Evolutionary conservation across 306 rosid genomes (phyloP), one percentile per base, ranked within the genome.

Genomic region (Cicer bijugum): DNA sequence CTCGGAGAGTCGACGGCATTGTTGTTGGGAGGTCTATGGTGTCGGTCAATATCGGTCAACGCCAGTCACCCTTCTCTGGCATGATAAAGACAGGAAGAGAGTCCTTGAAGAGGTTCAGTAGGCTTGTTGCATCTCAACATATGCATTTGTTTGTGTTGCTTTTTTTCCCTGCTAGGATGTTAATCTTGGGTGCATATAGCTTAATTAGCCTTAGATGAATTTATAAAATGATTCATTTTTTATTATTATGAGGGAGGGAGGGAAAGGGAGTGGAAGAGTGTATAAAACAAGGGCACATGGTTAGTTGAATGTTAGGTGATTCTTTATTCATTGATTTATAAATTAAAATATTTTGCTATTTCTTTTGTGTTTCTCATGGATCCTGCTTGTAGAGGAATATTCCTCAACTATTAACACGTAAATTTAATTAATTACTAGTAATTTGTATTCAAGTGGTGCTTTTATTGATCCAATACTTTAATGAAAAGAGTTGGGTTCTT

Each of bases 71-170:
- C 44, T 88, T 93, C 84, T 82, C 96, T 0, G 87, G 97, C 61
- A 57, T 89, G 59, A 19, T 91, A 43, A 84, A 72, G 67, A 81
- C 78, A 0, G 97, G 98, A 14, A 87, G 70, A 82, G 90, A 88
- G 77, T 85, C 97, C 10, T 79, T 91, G 81, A 83, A 79, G 84
- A 75, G 93, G 75, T 83, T 91, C 84, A 80, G 91, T 20, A 79
- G 96, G 78, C 86, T 91, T 7, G 91, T 91, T 79, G 90, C 96
- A 8, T 91, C 89, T 7, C 93, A 85, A 78, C 90, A 84, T 56
- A 87, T 89, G 93, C 94, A 87, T 50, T 76, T 91, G 86, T 83
- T 94, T 81, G 86, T 94, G 80, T 75, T 91, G 67, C 82, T 94
- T 20, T 38, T 89, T 61, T 75, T 89, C 75, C 97, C 97, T 8